phyloP scores from a whole-genome alignment of 2,329 filamentous ascomycete genomes.

The Trichophyton schoenleinii region DNA sequence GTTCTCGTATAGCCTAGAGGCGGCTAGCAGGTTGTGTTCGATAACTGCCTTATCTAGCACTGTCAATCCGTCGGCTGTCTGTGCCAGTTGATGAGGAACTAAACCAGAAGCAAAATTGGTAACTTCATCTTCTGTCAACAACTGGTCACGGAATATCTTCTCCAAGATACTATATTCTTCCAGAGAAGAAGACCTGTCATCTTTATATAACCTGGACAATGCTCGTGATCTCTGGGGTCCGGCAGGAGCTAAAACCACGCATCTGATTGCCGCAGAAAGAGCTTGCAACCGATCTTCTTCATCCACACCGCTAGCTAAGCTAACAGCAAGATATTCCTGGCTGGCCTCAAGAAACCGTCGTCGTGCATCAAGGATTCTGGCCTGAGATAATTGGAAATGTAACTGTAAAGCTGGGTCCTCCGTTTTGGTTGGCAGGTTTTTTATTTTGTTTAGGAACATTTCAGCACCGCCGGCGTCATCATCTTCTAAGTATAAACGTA shows the following conservation, averaged over 20 bases:
- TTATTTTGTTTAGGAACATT: constrained; percentile 83
- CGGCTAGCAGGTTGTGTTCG: constrained; percentile 87
- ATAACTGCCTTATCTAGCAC: constrained; percentile 87
- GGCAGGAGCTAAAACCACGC: constrained; percentile 81
- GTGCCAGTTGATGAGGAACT: constrained; percentile 77
- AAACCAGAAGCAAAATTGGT: constrained; percentile 70
- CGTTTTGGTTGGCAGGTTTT: constrained; percentile 63
- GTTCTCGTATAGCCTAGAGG: constrained; percentile 66
- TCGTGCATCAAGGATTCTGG: constrained; percentile 83
- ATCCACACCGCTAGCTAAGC: constrained; percentile 62
- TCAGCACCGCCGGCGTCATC: constrained; percentile 81
- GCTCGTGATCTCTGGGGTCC: constrained; percentile 71
- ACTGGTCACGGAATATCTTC: constrained; percentile 90
- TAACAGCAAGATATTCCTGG: constrained; percentile 77
- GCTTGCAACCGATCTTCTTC: constrained; percentile 78
- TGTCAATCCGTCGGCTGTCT: constrained; percentile 79
- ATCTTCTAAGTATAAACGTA: constrained; percentile 84
- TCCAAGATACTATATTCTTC: constrained; percentile 74
- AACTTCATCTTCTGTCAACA: constrained; percentile 72
- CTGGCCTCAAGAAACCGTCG: constrained; percentile 80
- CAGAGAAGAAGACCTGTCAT: constrained; percentile 65
- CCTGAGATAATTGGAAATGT: constrained; percentile 82
- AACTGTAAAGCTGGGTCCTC: constrained; percentile 61
- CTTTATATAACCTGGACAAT: constrained; percentile 79
- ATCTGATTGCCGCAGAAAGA: constrained; percentile 76